Percentiles rank a stretch among this genome's conserved stretches.
Evolutionary conservation across 2,329 filamentous ascomycete species (phyloP).

Genomic region (Exophiala bonariae): DNA sequence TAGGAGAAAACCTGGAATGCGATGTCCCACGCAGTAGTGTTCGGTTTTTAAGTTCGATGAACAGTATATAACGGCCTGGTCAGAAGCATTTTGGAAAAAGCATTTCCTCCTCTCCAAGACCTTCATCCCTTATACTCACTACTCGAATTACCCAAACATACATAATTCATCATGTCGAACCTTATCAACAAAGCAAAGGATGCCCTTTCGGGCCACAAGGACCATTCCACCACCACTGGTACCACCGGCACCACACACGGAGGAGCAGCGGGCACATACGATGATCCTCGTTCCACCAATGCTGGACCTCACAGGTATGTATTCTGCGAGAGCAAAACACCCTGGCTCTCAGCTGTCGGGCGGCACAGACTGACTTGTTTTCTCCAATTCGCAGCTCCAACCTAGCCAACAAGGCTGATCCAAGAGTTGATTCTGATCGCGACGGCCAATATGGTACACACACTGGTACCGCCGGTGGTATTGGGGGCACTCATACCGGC

Average conservation of each 20-base stretch:
- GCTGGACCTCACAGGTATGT: constrained; percentile 42
- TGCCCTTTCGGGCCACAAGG: constrained; percentile 37
- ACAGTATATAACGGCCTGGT: too few species aligned
- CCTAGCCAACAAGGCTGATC: constrained; percentile 43
- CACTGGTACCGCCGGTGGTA: constrained; percentile 10
- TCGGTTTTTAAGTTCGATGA: too few species aligned
- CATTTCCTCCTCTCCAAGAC: too few species aligned
- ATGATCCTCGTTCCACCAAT: constrained; percentile 16
- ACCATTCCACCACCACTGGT: constrained; percentile 22
- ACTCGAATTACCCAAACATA: constrained; percentile 2
- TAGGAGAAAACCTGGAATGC: too few species aligned
- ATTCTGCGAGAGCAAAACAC: too few species aligned
- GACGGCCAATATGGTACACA: constrained; percentile 17
- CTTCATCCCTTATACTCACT: too few species aligned
- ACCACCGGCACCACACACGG: constrained; percentile 17
- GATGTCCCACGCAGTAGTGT: too few species aligned
- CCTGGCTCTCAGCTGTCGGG: too few species aligned
- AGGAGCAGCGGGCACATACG: constrained; percentile 15
- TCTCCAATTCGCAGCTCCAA: constrained; percentile 36
- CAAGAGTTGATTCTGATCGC: constrained; percentile 32
- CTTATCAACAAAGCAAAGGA: constrained; percentile 52
- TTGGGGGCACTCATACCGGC: constrained; percentile 1
- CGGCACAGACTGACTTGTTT: too few species aligned
- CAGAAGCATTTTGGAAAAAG: too few species aligned
- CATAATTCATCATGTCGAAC: constrained; percentile 41